Base-by-base conservation (phyloP, 257 asterid species). In the Solanum chilense region DNA sequence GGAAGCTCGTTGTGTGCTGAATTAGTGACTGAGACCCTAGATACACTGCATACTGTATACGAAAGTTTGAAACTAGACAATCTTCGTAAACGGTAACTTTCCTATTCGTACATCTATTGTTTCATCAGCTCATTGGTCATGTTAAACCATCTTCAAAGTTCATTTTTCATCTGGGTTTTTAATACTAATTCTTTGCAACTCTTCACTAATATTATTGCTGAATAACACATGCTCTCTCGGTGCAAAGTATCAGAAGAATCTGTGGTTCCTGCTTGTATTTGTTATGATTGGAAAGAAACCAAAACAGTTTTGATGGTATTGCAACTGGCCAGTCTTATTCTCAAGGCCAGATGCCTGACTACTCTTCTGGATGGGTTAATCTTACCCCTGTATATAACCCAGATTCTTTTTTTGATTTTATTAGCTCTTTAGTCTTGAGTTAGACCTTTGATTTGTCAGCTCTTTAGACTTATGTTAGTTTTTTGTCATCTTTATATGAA, bases 1-100 rank as follows among this genome's bases (percentile, higher is more conserved):
- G 93, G 89, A 80, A 94, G 86, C 82, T 66, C 91, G 71, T 91
- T 89, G 77, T 87, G 86, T 89, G 18, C 74, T 88, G 89, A 92
- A 76, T 88, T 94, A 89, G 91, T 95, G 86, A 88, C 87, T 71
- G 96, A 93, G 88, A 89, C 94, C 82, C 90, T 95, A 90, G 98
- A 95, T 91, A 89, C 94, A 44, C 91, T 97, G 93, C 99, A 97
- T 92, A 95, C 98, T 62, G 96, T 97, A 82, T 97, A 97, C 86
- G 99, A 97, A 93, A 92, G 94, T 49, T 92, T 96, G 90, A 97
- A 97, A 87, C 94, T 97, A 81, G 93, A 95, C 93, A 96, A 92
- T 88, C 99, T 96, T 82, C 99, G 99, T 75, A 97, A 92, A 90
- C 90, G 99, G 99, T 97, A 89, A 70, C 66, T 47, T 73, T 66